Conservation (phyloP, 352 stramenopile species). For the Globisporangium parvum region DNA sequence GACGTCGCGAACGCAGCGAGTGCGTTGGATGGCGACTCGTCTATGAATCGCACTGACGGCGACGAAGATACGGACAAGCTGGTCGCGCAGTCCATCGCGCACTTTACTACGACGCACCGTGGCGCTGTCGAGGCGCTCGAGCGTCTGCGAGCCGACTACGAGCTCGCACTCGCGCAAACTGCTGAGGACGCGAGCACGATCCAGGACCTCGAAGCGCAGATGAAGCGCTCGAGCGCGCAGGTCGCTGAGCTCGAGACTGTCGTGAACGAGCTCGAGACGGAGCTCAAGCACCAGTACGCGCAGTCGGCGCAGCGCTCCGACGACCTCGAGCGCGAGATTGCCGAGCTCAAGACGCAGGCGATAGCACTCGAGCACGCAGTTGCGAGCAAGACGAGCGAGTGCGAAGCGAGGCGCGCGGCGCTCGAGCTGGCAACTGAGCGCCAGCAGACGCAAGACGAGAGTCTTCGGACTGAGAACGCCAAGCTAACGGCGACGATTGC, state of each 20-base stretch:
- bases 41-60: constrained; percentile 11
- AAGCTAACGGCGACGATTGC: constrained; percentile 26
- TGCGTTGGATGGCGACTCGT: constrained; percentile 9
- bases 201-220: constrained; percentile 30
- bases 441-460: constrained; percentile 36
- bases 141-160: constrained; percentile 37
- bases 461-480: constrained; percentile 38
- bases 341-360: constrained; percentile 31
- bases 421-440: constrained; percentile 34
- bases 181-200: constrained; percentile 24
- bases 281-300: constrained; percentile 48
- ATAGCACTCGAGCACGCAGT: constrained; percentile 32
- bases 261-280: constrained; percentile 26
- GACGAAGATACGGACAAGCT: constrained; percentile 26
- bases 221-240: constrained; percentile 32
- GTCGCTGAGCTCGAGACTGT: constrained; percentile 42
- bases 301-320: constrained; percentile 28
- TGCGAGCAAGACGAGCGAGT: constrained; percentile 28
- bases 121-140: constrained; percentile 33
- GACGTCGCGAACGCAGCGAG: constrained; percentile 31
- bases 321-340: constrained; percentile 45
- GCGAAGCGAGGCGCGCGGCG: constrained; percentile 30
- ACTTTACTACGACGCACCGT: constrained; percentile 31
- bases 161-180: constrained; percentile 31
- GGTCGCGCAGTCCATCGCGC: constrained; percentile 22